Conservation (phyloP, 352 stramenopile species). For the Phytopythium ostracodes region DNA sequence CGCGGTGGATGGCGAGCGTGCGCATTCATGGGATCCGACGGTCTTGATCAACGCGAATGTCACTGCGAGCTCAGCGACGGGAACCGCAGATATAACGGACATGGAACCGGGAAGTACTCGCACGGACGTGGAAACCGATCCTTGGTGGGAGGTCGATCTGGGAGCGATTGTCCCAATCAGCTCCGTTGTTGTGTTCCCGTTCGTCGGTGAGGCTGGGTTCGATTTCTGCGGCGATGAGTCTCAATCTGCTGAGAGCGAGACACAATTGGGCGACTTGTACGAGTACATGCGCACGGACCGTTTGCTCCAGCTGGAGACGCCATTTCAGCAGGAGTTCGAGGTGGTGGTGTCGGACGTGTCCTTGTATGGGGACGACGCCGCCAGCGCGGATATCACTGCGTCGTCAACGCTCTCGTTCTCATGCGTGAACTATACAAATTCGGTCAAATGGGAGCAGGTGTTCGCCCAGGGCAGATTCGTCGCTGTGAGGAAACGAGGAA, state of each 20-base stretch:
- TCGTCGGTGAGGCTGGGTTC: slow-evolving; percentile 30
- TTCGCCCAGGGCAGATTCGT: slow-evolving; percentile 49
- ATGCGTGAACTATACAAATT: slow-evolving; percentile 31
- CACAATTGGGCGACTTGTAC: slow-evolving; percentile 34
- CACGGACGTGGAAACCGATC: slow-evolving; percentile 28
- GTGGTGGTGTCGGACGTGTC: slow-evolving; percentile 31
- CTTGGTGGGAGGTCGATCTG: slow-evolving; percentile 77
- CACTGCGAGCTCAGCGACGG: background rate
- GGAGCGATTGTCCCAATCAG: slow-evolving; percentile 37
- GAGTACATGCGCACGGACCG: slow-evolving; percentile 28
- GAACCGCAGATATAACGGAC: background rate
- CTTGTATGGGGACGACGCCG: slow-evolving; percentile 14
- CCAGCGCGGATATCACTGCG: slow-evolving; percentile 9
- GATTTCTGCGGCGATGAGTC: slow-evolving; percentile 22
- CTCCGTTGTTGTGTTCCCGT: slow-evolving; percentile 47
- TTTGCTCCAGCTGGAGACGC: slow-evolving; percentile 36
- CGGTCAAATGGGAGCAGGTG: slow-evolving; percentile 27
- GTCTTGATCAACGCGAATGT: slow-evolving; percentile 10
- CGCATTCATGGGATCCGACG: slow-evolving; percentile 35
- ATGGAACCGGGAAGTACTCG: slow-evolving; percentile 45
- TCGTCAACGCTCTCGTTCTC: slow-evolving; percentile 45
- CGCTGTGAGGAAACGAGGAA: slow-evolving; percentile 32
- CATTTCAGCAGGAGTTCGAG: slow-evolving; percentile 53
- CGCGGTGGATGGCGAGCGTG: slow-evolving; percentile 41
- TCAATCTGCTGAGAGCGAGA: slow-evolving; percentile 20